A percentile compares a stretch with the other conserved stretches of the same genome.
Evolutionary conservation across 116 monocot species (phyloP).

Genomic region (Posidonia oceanica): DNA sequence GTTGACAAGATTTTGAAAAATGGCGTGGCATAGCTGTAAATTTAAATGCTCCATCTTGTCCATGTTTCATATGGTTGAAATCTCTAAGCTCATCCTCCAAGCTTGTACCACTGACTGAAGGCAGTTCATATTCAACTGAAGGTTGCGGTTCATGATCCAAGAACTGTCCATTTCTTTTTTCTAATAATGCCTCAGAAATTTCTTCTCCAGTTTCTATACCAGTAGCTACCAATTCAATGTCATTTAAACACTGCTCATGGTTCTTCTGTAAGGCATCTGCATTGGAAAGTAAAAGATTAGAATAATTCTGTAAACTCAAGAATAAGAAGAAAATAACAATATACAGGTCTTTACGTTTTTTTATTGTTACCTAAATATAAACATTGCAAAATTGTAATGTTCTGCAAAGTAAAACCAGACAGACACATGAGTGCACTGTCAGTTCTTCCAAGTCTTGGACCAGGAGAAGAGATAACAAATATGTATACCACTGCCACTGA

Average conservation of each 20-base stretch:
- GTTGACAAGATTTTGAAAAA: slow-evolving; percentile 52
- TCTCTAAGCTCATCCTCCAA: not conserved
- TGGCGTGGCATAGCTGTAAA: slow-evolving; percentile 11
- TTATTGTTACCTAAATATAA: too few species aligned
- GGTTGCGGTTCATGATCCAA: slow-evolving; percentile 1
- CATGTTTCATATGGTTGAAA: slow-evolving; percentile 5
- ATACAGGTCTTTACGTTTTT: not conserved
- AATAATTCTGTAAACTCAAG: not conserved
- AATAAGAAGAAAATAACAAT: not conserved
- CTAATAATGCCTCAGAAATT: slow-evolving; percentile 6
- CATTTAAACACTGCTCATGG: slow-evolving; percentile 2
- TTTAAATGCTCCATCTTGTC: slow-evolving; percentile 13
- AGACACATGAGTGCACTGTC: too few species aligned
- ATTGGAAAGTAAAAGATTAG: not conserved
- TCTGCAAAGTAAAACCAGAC: too few species aligned
- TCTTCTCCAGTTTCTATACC: slow-evolving; percentile 16
- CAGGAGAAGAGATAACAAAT: too few species aligned
- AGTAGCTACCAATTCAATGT: slow-evolving; percentile 5
- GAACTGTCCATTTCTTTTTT: not conserved
- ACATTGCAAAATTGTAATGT: too few species aligned
- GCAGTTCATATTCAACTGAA: not conserved
- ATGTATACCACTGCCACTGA: too few species aligned
- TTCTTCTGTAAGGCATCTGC: slow-evolving; percentile 11
- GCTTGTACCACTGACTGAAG: not conserved
- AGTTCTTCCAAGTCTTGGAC: too few species aligned